Evolutionary conservation across 495 filamentous ascomycete genomes (phyloP).

Genomic region (Rostrohypoxylon terebratum): DNA sequence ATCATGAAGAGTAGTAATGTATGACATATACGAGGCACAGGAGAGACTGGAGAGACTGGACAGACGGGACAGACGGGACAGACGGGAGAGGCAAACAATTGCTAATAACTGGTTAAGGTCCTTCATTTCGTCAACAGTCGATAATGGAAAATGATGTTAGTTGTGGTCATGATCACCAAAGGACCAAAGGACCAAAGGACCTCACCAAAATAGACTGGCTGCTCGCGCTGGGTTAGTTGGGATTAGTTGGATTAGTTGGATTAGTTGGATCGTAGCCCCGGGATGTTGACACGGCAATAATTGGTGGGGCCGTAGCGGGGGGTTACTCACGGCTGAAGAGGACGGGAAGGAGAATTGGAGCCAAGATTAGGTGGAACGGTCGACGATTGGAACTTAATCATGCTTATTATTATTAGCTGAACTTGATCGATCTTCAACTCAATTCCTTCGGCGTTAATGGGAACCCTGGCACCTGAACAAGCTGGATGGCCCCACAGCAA

Average conservation of each 20-base stretch:
- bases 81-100: background rate
- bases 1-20: background rate
- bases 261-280: constrained; percentile 22
- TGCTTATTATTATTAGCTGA: constrained; percentile 14
- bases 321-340: constrained; percentile 46
- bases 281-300: constrained; percentile 56
- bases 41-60: background rate
- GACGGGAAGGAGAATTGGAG: constrained; percentile 45
- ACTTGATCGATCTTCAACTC: constrained; percentile 1
- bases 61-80: background rate
- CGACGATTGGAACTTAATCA: constrained; percentile 15
- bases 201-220: constrained; percentile 23
- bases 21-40: background rate
- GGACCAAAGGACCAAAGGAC: too few relatives aligned
- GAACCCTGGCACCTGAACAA: background rate
- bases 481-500: background rate
- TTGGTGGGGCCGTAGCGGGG: constrained; percentile 56
- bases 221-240: constrained; percentile 7
- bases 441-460: constrained; percentile 18
- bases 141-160: constrained; percentile 8
- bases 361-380: constrained; percentile 25
- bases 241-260: constrained; percentile 9
- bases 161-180: background rate
- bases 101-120: background rate
- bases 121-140: constrained; percentile 12